Base-by-base conservation (phyloP, 2,329 filamentous ascomycete species). In the Colletotrichum sp. region DNA sequence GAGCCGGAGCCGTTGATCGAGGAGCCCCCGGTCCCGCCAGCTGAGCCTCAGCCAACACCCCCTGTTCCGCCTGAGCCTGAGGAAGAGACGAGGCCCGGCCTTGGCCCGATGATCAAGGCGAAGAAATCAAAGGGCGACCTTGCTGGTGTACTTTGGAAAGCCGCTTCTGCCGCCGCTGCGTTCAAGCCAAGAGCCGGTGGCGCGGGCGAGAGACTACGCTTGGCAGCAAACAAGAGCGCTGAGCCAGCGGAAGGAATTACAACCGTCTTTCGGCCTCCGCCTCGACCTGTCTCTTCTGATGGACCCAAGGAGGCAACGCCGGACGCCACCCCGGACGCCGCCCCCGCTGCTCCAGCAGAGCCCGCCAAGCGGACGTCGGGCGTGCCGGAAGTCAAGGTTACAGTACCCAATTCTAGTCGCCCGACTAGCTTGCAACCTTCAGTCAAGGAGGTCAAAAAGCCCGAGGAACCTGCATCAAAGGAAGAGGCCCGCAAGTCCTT, bases 141-240 rank as follows among this genome's bases (percentile, higher is more conserved):
- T 79, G 94, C 94, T 24, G 93, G 91, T 43, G 90, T 91, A 7
- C 91, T 98, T 76, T 94, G 94, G 85, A 97, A 95, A 83, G 95
- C 95, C 28, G 95, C 95, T 1, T 92, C 89, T 71, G 92, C 94
- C 28, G 89, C 90, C 2, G 81, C 80, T 14, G 85, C 85, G 10
- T 98, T 98, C 86, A 97, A 96, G 81, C 96, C 96, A 24, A 92
- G 96, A 73, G 93, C 93, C 38, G 96, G 96, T 73, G 96, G 96
- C 77, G 96, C 95, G 26, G 96, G 92, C 67, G 95, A 97, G 76
- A 93, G 94, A 67, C 86, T 98, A 69, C 89, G 94, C 71, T 91
- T 93, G 67, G 88, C 89, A 43, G 89, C 92, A 71, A 87, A 86
- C 77, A 91, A 90, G 72, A 83, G 84, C n/a, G 43, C 65, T 18